Percentiles rank a stretch among this genome's conserved stretches.
Conservation (phyloP, 1,284 basidiomycete genomes). For the Phaffia rhodozyma region DNA sequence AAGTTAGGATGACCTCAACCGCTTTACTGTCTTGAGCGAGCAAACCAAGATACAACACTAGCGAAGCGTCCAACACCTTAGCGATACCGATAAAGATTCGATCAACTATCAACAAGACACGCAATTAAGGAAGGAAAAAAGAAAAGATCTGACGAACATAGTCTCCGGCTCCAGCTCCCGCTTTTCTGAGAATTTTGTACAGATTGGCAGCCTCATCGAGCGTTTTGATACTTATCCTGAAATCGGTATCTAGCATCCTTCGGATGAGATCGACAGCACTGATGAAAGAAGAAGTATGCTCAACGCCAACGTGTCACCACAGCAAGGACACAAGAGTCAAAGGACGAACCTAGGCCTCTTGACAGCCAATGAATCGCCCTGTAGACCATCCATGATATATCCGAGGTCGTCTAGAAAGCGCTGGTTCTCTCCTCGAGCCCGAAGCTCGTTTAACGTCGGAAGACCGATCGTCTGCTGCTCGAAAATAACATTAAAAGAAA, state of each 20-base stretch:
- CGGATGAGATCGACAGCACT: conserved; percentile 14
- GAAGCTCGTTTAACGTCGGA: conserved; percentile 9
- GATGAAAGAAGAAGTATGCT: not conserved
- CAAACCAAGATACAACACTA: conserved; percentile 10
- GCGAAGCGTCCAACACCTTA: conserved; percentile 12
- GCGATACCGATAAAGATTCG: not conserved
- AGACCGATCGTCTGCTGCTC: conserved; percentile 14
- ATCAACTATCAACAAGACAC: not conserved
- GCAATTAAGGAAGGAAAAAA: not conserved
- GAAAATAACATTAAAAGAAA: not conserved
- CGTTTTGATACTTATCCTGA: conserved; percentile 10
- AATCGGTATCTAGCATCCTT: conserved; percentile 1
- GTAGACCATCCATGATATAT: conserved; percentile 15
- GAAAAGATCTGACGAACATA: not conserved
- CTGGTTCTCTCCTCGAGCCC: conserved; percentile 17
- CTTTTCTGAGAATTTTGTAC: not conserved
- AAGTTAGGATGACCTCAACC: conserved; percentile 7
- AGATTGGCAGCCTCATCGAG: conserved; percentile 10
- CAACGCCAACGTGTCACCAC: too few species aligned
- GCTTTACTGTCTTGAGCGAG: conserved; percentile 4
- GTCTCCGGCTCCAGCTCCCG: conserved; percentile 2
- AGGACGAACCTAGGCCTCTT: conserved; percentile 10
- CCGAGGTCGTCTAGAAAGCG: conserved; percentile 17
- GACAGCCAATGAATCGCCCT: not conserved
- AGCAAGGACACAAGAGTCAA: not conserved